Percentiles rank a stretch among this genome's conserved stretches.
Evolutionary conservation across 306 rosid species (phyloP).

Genomic region (Fragaria ananassa): DNA sequence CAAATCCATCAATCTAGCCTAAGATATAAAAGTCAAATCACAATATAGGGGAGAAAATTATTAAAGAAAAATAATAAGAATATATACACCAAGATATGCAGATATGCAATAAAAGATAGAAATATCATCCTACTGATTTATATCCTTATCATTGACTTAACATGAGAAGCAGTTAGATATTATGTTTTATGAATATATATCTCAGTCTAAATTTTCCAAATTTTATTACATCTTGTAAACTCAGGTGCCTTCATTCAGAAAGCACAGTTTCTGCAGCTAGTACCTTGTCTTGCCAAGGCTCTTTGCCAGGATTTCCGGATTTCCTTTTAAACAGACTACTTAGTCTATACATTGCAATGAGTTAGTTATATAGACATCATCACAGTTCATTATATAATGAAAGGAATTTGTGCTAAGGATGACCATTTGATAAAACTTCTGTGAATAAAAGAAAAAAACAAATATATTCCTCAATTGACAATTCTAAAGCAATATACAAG

Average conservation of each 20-base stretch:
- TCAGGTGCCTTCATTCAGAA: neutral
- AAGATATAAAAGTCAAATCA: neutral
- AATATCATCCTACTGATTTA: neutral
- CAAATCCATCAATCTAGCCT: neutral
- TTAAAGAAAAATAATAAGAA: neutral
- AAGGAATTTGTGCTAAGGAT: neutral
- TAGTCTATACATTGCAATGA: neutral
- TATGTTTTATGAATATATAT: constrained; percentile 9
- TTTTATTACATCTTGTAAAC: neutral
- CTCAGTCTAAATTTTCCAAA: neutral
- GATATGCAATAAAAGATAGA: neutral
- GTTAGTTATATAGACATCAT: neutral
- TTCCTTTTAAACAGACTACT: neutral
- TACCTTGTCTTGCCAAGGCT: neutral
- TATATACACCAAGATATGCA: neutral
- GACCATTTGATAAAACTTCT: neutral
- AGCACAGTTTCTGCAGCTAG: neutral
- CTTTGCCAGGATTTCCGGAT: neutral
- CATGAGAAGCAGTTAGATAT: neutral
- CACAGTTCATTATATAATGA: neutral
- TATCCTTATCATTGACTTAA: neutral
- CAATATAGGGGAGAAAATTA: neutral
- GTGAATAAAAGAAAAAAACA: neutral
- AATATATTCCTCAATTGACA: neutral
- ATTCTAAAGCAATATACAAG: neutral